Conservation (phyloP, 768 basidiomycete genomes). For the Russula compacta region DNA sequence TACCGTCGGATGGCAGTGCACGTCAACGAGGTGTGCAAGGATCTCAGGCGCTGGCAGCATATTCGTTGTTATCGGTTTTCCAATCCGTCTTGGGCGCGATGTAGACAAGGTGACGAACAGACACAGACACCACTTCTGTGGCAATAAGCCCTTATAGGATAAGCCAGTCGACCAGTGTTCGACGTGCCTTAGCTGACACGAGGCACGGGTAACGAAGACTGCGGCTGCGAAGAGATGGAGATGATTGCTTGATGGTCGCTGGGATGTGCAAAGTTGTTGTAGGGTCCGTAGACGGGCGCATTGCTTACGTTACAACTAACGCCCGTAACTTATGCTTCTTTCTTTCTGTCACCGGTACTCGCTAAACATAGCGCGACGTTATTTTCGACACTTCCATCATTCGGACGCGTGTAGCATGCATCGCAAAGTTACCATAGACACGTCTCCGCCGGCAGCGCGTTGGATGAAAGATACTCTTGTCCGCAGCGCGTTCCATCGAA, state of each 20-base stretch:
- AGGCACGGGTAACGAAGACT: neutral
- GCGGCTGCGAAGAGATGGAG: neutral
- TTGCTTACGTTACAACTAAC: neutral
- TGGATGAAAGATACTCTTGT: conserved; percentile 49
- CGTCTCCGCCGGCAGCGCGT: conserved; percentile 40
- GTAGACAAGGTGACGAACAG: neutral
- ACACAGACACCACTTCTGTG: neutral
- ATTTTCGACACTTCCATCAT: neutral
- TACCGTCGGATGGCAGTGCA: conserved; percentile 87
- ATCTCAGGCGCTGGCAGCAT: conserved; percentile 32
- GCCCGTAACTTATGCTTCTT: neutral
- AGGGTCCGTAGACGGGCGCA: neutral
- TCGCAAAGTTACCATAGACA: conserved; percentile 21
- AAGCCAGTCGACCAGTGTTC: neutral
- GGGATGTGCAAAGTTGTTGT: neutral
- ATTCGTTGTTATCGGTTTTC: neutral
- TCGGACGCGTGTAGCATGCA: neutral
- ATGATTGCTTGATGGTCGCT: neutral
- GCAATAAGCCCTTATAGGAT: neutral
- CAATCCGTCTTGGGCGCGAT: neutral
- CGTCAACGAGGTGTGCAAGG: conserved; percentile 68
- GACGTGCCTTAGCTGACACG: neutral
- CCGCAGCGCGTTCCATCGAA: conserved; percentile 52
- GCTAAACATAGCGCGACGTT: neutral
- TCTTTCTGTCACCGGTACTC: neutral